Conservation (phyloP, 306 rosid species). For the Rosa chinensis region DNA sequence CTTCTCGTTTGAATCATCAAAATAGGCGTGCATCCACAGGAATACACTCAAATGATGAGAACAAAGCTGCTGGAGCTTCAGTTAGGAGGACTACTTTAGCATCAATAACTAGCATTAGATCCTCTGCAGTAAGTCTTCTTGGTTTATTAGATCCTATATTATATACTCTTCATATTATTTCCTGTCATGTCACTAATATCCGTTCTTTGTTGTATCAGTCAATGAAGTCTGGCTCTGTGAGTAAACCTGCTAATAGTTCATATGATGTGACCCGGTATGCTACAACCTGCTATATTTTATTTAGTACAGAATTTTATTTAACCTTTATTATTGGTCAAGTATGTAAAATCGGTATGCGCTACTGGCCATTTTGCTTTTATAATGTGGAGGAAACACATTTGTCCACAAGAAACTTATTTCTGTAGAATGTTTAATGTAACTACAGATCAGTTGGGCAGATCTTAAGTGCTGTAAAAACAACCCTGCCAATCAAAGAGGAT, state of each 20-base stretch:
- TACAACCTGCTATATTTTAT: background rate
- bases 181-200: constrained; percentile 15
- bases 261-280: constrained; percentile 59
- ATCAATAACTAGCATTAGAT: constrained; percentile 39
- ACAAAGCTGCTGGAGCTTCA: constrained; percentile 36
- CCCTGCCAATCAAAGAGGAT: constrained; percentile 51
- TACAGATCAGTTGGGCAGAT: constrained; percentile 61
- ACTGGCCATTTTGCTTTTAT: background rate
- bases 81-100: constrained; percentile 44
- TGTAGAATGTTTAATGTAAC: constrained; percentile 18
- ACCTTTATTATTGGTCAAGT: background rate
- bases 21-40: constrained; percentile 46
- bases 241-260: constrained; percentile 36
- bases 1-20: constrained; percentile 28
- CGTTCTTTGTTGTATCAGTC: constrained; percentile 37
- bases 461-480: constrained; percentile 40
- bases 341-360: background rate
- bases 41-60: constrained; percentile 50
- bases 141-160: background rate
- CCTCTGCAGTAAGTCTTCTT: constrained; percentile 42
- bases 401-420: background rate
- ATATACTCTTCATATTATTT: constrained; percentile 10
- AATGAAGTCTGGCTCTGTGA: constrained; percentile 41
- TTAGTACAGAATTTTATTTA: background rate
- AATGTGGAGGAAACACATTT: background rate